These are phyloP conservation scores for Colletotrichum plurivorum DNA, from an alignment of 2,329 filamentous ascomycete genomes.

Conservation along the genomic window DNA sequence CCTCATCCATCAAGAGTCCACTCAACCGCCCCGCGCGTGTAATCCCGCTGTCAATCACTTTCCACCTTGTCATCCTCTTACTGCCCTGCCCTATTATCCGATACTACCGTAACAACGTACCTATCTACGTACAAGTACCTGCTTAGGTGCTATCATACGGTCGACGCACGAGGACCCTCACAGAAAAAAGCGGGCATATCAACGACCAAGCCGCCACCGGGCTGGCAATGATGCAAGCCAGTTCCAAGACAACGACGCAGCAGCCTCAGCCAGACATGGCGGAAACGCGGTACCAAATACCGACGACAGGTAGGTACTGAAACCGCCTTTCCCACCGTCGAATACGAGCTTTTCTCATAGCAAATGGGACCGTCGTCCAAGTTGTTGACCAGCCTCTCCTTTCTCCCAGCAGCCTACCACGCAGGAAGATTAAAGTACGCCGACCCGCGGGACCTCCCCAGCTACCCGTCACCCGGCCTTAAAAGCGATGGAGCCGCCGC, in stretches of 20 bases:
- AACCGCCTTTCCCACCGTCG: slow-evolving; percentile 13
- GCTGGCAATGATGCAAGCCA: slow-evolving; percentile 39
- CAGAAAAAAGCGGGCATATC: slow-evolving; percentile 16
- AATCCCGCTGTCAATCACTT: slow-evolving; percentile 21
- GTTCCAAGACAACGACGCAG: slow-evolving; percentile 35
- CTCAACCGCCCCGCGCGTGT: slow-evolving; percentile 6
- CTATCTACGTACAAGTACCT: no score
- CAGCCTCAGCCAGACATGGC: slow-evolving; percentile 33
- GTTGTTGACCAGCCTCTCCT: neutral
- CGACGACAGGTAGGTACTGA: slow-evolving; percentile 37
- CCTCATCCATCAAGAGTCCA: slow-evolving; percentile 5
- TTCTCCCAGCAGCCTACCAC: slow-evolving; percentile 38
- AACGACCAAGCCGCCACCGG: slow-evolving; percentile 36
- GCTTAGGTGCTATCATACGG: no score
- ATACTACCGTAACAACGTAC: neutral
- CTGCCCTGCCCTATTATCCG: slow-evolving; percentile 1
- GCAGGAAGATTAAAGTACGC: slow-evolving; percentile 76
- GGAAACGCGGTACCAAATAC: slow-evolving; percentile 37
- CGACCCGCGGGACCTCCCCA: slow-evolving; percentile 79
- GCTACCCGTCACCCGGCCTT: slow-evolving; percentile 78
- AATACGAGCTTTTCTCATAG: slow-evolving; percentile 24
- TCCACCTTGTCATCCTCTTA: slow-evolving; percentile 1
- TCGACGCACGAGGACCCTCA: slow-evolving; percentile 4
- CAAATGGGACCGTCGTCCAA: neutral
- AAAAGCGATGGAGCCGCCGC: slow-evolving; percentile 72